Base-by-base conservation (phyloP, 345 rosid genomes). In the Microcos paniculata region DNA sequence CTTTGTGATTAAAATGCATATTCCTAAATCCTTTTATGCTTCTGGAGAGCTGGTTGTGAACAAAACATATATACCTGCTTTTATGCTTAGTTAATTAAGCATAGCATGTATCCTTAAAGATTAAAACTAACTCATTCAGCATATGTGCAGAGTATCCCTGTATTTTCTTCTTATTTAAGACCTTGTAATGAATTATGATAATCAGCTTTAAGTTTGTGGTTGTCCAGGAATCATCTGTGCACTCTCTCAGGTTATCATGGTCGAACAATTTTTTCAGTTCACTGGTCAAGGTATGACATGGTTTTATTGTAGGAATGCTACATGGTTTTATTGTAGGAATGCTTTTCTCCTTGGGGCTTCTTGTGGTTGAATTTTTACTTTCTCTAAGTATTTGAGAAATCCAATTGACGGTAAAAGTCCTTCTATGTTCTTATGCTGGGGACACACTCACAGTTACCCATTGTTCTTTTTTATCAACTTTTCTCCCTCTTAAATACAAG, bases 201-300 rank as follows among this genome's bases (percentile, higher is more conserved):
- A 61, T 45, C 24, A 30, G 30, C 26, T 57, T 72, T 28, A 21
- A 71, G 69, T 77, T 58, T 35, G 77, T 42, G 16, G 42, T 43
- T 81, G 85, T 85, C 62, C 93, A 95, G 99, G 98, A 85, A 72
- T 81, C 97, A 91, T 77, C 66, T 89, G 31, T 89, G 87, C 79
- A 91, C 98, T 57, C 91, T 96, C 75, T 84, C 99, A 13, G 98
- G 99, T 59, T 93, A 91, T 83, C 99, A 96, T 87, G 97, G 91
- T 74, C 88, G 99, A 70, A 91, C 99, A 48, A 85, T 96, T 64
- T 93, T 89, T 87, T 93, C 99, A 77, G 90, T 89, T 87, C 87
- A 93, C 71, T 93, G 97, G 97, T 96, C 98, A 88, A 93, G 99
- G 99, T 93, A 90, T 67, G 2, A 77, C 40, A 24, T 23, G 24